Evolutionary conservation across 1,284 basidiomycete species (phyloP).

Genomic region (Fomitopsis pinicola): DNA sequence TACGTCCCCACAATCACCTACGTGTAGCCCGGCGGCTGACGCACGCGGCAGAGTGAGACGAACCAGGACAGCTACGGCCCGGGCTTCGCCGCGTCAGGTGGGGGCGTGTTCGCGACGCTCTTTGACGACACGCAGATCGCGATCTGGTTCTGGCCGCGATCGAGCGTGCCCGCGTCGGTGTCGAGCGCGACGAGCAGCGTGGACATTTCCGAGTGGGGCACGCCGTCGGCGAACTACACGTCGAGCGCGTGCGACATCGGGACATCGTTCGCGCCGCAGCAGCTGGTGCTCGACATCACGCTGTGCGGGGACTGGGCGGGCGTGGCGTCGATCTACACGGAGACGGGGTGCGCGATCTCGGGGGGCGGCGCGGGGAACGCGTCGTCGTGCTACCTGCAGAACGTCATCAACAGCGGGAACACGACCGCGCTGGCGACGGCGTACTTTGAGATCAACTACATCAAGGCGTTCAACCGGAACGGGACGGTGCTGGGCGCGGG

Average conservation of each 20-base stretch:
- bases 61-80: constrained; percentile 47
- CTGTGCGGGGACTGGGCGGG: constrained; percentile 57
- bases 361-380: constrained; percentile 23
- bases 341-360: constrained; percentile 33
- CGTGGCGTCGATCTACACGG: constrained; percentile 32
- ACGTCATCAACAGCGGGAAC: constrained; percentile 45
- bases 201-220: constrained; percentile 52
- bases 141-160: constrained; percentile 66
- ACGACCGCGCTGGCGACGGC: constrained; percentile 44
- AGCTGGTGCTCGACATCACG: constrained; percentile 52
- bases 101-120: constrained; percentile 62
- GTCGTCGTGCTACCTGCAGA: constrained; percentile 38
- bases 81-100: constrained; percentile 52
- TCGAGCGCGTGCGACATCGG: constrained; percentile 43
- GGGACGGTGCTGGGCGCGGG: constrained; percentile 11
- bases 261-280: constrained; percentile 49
- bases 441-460: constrained; percentile 48
- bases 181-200: constrained; percentile 29
- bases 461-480: constrained; percentile 38
- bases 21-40: background rate
- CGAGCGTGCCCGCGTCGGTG: constrained; percentile 30
- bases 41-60: constrained; percentile 31
- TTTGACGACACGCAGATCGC: constrained; percentile 46
- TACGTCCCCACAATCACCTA: constrained; percentile 1
- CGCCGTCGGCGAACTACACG: constrained; percentile 54